Conservation (phyloP, 164 flowering plant species). For the Vitis riparia region DNA sequence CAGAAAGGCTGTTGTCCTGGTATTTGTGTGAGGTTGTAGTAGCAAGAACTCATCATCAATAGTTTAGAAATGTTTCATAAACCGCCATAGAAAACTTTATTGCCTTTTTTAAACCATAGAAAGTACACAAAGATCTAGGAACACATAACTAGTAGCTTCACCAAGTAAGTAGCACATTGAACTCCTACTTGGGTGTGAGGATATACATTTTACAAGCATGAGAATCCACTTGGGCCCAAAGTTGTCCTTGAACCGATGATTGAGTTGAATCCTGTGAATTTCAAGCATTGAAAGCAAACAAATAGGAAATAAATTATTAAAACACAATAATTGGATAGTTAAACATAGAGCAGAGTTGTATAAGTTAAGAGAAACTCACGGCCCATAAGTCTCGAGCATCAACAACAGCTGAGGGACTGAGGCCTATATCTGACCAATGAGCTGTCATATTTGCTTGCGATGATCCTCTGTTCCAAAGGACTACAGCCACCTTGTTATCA, state of each 20-base stretch:
- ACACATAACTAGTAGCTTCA: no score
- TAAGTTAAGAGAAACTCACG: conserved; percentile 31
- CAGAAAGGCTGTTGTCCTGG: no score
- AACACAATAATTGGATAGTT: not conserved
- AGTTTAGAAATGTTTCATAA: no score
- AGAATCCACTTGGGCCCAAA: conserved; percentile 45
- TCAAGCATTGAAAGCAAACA: no score
- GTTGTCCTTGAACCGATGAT: conserved; percentile 21
- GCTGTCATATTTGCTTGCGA: conserved; percentile 48
- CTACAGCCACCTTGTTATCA: conserved; percentile 40
- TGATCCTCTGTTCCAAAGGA: conserved; percentile 68
- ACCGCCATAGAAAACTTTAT: no score
- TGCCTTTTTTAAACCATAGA: no score
- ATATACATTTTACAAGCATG: conserved; percentile 73
- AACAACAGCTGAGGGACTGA: conserved; percentile 35
- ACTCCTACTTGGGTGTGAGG: conserved; percentile 32
- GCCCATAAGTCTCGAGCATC: conserved; percentile 64
- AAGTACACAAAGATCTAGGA: no score
- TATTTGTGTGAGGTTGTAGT: no score
- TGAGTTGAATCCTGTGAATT: conserved; percentile 40
- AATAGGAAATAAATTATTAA: no score
- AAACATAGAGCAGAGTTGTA: not conserved
- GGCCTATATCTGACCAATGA: conserved; percentile 58
- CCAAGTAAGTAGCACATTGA: no score
- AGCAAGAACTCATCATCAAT: no score